Percentiles rank a stretch among this genome's conserved stretches.
Conservation (phyloP, 306 rosid species). For the Sphenostylis stenocarpa region DNA sequence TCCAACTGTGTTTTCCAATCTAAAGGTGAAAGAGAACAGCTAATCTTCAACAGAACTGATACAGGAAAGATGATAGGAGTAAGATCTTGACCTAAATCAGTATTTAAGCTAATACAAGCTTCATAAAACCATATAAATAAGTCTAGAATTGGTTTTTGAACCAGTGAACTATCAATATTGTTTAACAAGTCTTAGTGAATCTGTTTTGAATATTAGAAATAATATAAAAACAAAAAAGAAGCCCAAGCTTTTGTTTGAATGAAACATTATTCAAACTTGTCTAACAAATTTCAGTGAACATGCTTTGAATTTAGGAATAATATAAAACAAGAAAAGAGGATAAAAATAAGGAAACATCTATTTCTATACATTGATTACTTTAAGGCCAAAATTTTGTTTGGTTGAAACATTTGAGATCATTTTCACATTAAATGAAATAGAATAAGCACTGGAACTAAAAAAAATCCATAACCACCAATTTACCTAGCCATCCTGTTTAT, state of each 20-base stretch:
- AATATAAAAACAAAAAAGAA: not conserved
- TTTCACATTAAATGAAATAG: not conserved
- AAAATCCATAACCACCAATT: not conserved
- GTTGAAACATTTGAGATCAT: not conserved
- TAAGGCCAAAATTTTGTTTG: not conserved
- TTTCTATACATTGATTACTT: not conserved
- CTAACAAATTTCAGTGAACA: not conserved
- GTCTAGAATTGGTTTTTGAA: not conserved
- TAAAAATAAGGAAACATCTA: not conserved
- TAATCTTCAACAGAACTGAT: slow-evolving; percentile 4
- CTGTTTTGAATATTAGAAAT: slow-evolving; percentile 1
- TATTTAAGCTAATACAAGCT: not conserved
- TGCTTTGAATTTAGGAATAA: too few species aligned
- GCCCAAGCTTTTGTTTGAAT: too few species aligned
- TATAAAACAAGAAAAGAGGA: not conserved
- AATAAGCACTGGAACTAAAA: slow-evolving; percentile 17
- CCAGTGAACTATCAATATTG: not conserved
- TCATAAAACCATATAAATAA: too few species aligned
- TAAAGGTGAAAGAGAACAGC: not conserved
- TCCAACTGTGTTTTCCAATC: not conserved
- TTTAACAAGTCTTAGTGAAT: not conserved
- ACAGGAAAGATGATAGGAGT: slow-evolving; percentile 2
- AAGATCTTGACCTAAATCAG: not conserved
- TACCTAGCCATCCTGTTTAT: not conserved
- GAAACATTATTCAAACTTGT: not conserved